Base-by-base conservation (phyloP, 2,329 filamentous ascomycete species). In the Proliferodiscus dingleyae region DNA sequence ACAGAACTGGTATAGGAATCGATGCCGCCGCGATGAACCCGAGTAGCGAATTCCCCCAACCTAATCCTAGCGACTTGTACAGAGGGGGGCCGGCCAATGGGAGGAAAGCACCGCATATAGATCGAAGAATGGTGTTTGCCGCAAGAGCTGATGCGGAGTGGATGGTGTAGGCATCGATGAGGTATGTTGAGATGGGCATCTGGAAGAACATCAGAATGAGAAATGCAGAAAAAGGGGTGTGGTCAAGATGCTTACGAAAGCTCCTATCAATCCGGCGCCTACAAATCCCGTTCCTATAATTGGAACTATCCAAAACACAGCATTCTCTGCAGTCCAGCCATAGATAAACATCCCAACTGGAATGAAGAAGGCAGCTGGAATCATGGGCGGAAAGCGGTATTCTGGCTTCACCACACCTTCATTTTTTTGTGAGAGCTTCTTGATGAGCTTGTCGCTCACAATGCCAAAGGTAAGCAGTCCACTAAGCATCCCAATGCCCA, bases 281-380 rank as follows among this genome's bases (percentile, higher is more conserved):
- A 71, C 60, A 30, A 69, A 55, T 0, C 60, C 53, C 0, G 67
- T 72, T 1, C 64, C 68, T 11, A 72, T 64, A 47, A 71, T 68
- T 1, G 71, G 68, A 0, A 64, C 67, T 16, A 72, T 68, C 70
- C 70, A 74, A 36, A 48, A 45, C 9, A 54, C 61, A 5, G 61
- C 52, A 4, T 66, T 59, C 3, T 72, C 51, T 0, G 66, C 65
- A 0, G 66, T 65, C 70, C 71, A 74, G 7, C 70, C 71, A 48
- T 72, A 73, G 10, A 71, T 63, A 51, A 74, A 73, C 28, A 74
- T 61, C 0, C 65, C 64, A 10, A 68, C 55, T 0, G 71, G 70
- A 11, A 74, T 67, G 46, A n/a, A 33, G 70, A 33, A 8, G 64
- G 41, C 19, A 64, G 62, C 36, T 66, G 48, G 67, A 6, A 72